Evolutionary conservation across 805 yeast species (phyloP), one percentile per base, ranked within the genome.

Genomic region (Barnettozyma vustinii): DNA sequence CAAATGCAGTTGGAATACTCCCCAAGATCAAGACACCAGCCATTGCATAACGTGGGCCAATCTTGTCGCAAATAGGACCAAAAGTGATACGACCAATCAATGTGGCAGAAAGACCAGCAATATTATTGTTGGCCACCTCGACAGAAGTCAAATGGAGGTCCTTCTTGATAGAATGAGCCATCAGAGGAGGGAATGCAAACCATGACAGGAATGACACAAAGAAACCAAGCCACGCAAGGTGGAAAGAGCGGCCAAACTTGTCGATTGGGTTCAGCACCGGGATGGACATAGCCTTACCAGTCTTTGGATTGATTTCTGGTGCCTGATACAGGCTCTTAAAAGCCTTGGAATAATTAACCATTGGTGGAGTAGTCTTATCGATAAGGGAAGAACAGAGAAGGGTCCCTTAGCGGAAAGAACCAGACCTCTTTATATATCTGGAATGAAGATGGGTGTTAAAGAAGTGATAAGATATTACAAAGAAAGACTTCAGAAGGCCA

Each of bases 181-280:
- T 39, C 25, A 64, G 51, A 18, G 68, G 68, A 13, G 68, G 66
- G 48, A 64, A 62, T 2, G 66, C 67, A 52, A 64, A 64, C 68
- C 68, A 64, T 9, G 66, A 60, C 1, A 64, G 49, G 46, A 64
- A 64, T 8, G 61, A 61, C 8, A 61, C 64, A 48, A 63, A 60
- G 45, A 64, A 64, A 2, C 64, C 63, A n/a, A 64, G 45, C 68
- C 68, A 64, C 3, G 65, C 56, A 3, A 64, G 51, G 42, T 60
- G 60, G 46, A 64, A 64, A 43, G 47, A 42, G 35, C 65, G 47
- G 1, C 62, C 62, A 44, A 58, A 63, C 21, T 52, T 35, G 20
- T 59, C 54, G n/a, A 53, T 21, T 7, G 57, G 56, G 40, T 64
- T 63, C n/a, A 64, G 51, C 8, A 64, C 35, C 5, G 68, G 67